These are phyloP conservation scores for Diddensiella caesifluorescens DNA, from an alignment of 805 yeast species.

Conservation along the genomic window DNA sequence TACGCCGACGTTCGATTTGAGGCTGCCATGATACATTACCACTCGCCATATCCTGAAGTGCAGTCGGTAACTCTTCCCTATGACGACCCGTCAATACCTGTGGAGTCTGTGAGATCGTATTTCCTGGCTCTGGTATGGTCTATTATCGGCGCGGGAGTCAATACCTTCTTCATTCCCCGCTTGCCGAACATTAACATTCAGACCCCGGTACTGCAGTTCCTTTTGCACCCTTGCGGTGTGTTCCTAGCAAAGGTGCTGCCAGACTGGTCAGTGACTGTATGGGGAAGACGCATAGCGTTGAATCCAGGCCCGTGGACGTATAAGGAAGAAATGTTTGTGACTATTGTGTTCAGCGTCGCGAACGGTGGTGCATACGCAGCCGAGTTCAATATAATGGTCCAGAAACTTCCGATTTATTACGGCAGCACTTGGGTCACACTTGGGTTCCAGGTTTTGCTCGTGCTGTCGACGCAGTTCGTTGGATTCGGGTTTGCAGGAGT, in stretches of 20 bases:
- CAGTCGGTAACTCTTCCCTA: constrained; percentile 47
- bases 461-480: constrained; percentile 44
- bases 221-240: constrained; percentile 52
- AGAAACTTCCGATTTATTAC: constrained; percentile 30
- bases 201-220: constrained; percentile 40
- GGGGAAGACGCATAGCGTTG: constrained; percentile 39
- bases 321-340: constrained; percentile 60
- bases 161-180: constrained; percentile 51
- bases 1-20: constrained; percentile 35
- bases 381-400: constrained; percentile 19
- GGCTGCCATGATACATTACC: constrained; percentile 36
- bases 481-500: constrained; percentile 51
- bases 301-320: constrained; percentile 58
- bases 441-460: constrained; percentile 41
- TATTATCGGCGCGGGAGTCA: constrained; percentile 42
- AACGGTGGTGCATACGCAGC: constrained; percentile 16
- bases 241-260: constrained; percentile 40
- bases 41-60: constrained; percentile 54
- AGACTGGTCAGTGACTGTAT: constrained; percentile 38
- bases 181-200: constrained; percentile 44
- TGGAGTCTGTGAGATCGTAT: constrained; percentile 47
- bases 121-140: constrained; percentile 35
- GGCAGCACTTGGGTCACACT: constrained; percentile 32
- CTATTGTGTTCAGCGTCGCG: constrained; percentile 28
- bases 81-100: constrained; percentile 42